Evolutionary conservation across 768 basidiomycete genomes (phyloP).

Genomic region (Pholiota molesta): DNA sequence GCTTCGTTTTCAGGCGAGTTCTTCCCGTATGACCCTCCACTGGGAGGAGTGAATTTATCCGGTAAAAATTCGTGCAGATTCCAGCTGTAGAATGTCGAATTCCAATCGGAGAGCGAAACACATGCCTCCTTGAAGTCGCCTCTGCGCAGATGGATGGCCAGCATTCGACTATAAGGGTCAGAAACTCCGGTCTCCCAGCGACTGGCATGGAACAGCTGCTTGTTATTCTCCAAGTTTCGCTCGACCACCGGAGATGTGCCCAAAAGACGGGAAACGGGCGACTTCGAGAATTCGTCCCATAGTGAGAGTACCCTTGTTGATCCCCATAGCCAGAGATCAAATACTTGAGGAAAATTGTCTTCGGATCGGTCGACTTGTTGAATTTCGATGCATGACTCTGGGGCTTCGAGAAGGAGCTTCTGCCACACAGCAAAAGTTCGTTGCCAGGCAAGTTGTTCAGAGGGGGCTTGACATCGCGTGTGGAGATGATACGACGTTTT

Average conservation of each 20-base stretch:
- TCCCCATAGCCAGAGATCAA: conserved; percentile 50
- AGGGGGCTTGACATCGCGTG: conserved; percentile 41
- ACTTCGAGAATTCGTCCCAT: conserved; percentile 46
- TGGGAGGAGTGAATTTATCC: conserved; percentile 45
- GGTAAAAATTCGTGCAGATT: conserved; percentile 47
- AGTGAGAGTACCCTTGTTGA: conserved; percentile 38
- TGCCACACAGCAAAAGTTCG: conserved; percentile 42
- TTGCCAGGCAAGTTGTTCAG: conserved; percentile 34
- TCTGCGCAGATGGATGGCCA: conserved; percentile 54
- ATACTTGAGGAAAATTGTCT: conserved; percentile 45
- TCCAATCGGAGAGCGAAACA: conserved; percentile 41
- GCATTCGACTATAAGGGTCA: conserved; percentile 44
- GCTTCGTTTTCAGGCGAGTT: conserved; percentile 41
- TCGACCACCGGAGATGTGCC: conserved; percentile 44
- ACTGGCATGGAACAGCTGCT: conserved; percentile 38
- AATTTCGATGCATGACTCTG: conserved; percentile 49
- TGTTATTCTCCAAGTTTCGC: conserved; percentile 44
- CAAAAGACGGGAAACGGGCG: conserved; percentile 44
- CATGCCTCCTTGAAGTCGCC: conserved; percentile 53
- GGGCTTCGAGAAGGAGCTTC: conserved; percentile 41
- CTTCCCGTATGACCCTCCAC: conserved; percentile 30
- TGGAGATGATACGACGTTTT: conserved; percentile 43
- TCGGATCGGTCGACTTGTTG: conserved; percentile 30
- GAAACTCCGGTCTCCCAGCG: conserved; percentile 26
- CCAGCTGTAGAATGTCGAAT: conserved; percentile 52